A percentile compares a stretch with the other conserved stretches of the same genome.
Evolutionary conservation across 495 filamentous ascomycete species (phyloP).

Genomic region (Trypethelium eluteriae): DNA sequence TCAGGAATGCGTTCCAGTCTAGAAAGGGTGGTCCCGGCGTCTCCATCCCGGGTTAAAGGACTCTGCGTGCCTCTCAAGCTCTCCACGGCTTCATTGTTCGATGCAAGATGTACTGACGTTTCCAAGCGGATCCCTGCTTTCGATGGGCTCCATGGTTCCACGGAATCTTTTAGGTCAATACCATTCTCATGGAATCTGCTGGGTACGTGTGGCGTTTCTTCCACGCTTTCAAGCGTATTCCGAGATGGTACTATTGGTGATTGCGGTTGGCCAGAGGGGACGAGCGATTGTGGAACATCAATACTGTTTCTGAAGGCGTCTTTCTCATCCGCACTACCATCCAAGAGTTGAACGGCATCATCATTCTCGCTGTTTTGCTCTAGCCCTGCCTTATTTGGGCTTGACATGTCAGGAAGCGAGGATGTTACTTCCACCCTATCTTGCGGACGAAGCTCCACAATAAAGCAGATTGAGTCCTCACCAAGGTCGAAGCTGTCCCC

Average conservation of each 20-base stretch:
- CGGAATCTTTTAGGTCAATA: background rate
- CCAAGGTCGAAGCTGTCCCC: background rate
- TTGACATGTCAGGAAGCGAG: background rate
- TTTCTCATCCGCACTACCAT: background rate
- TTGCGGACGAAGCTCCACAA: background rate
- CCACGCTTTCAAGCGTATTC: background rate
- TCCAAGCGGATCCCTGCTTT: background rate
- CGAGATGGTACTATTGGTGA: background rate
- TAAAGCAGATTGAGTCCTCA: background rate
- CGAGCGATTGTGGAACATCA: background rate
- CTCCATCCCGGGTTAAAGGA: background rate
- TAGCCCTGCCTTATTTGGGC: background rate
- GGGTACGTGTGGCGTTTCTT: background rate
- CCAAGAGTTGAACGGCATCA: too few relatives aligned
- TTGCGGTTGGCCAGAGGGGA: background rate
- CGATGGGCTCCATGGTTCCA: background rate
- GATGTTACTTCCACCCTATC: conserved; percentile 5
- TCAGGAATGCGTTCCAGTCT: background rate
- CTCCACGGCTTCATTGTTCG: background rate
- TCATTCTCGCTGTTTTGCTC: background rate
- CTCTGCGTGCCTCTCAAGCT: background rate
- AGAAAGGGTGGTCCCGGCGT: background rate
- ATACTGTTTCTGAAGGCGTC: background rate
- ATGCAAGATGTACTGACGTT: background rate
- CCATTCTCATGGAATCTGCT: background rate